Conservation (phyloP, 2,329 filamentous ascomycete genomes). For the Hirsutella minnesotensis region DNA sequence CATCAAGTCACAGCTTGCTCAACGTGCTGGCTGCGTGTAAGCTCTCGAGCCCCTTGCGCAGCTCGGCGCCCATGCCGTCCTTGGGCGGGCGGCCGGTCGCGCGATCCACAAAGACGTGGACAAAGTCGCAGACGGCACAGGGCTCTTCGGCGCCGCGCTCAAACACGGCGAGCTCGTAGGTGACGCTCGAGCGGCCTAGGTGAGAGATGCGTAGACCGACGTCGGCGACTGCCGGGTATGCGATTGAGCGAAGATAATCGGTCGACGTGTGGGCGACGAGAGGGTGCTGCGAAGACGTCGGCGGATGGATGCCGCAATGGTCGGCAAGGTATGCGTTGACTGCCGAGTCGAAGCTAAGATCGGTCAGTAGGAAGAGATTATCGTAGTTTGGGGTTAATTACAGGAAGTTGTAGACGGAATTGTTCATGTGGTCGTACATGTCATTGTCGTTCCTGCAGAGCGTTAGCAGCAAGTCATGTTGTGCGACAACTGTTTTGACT, state of each 20-base stretch:
- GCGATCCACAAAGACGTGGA: constrained; percentile 81
- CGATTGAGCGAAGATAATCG: constrained; percentile 72
- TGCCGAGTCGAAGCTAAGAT: constrained; percentile 70
- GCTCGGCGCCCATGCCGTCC: constrained; percentile 48
- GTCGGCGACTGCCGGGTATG: constrained; percentile 73
- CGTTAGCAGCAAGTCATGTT: background rate
- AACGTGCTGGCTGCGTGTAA: constrained; percentile 11
- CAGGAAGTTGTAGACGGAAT: constrained; percentile 75
- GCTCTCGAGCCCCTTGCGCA: constrained; percentile 48
- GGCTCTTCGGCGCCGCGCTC: constrained; percentile 60
- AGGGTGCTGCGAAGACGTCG: constrained; percentile 59
- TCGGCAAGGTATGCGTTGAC: constrained; percentile 82
- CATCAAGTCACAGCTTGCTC: constrained; percentile 1
- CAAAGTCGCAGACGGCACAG: constrained; percentile 74
- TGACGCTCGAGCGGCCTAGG: constrained; percentile 76
- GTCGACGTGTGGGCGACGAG: constrained; percentile 78
- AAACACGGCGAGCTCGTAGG: constrained; percentile 83
- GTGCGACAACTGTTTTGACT: too few relatives aligned
- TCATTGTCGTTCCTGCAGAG: constrained; percentile 74
- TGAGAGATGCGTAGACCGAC: constrained; percentile 72
- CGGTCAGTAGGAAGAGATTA: background rate
- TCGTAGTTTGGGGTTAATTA: constrained; percentile 20
- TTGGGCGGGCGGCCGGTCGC: constrained; percentile 54
- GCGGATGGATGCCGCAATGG: constrained; percentile 62
- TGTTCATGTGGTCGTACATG: constrained; percentile 92